Percentiles rank a stretch among this genome's conserved stretches.
Conservation (phyloP, 768 basidiomycete species). For the Pilatotrama ljubarskyi region DNA sequence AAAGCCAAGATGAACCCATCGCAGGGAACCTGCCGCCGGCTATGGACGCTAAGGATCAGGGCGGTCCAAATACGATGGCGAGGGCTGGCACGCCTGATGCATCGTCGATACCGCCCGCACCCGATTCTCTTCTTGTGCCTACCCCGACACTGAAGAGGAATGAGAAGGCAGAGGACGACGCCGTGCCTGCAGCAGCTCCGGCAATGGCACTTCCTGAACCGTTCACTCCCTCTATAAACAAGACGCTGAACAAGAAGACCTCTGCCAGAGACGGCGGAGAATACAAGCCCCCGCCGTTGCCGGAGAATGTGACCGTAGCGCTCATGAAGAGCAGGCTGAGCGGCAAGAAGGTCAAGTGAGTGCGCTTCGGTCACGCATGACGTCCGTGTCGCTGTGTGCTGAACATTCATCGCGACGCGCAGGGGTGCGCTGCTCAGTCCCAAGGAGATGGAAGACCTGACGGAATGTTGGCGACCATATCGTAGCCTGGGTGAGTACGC, state of each 20-base stretch:
- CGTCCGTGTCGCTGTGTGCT: conserved; percentile 8
- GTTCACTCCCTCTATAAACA: conserved; percentile 70
- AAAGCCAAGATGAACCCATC: conserved; percentile 41
- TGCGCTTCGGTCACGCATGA: conserved; percentile 13
- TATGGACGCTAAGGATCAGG: neutral
- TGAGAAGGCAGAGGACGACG: conserved; percentile 19
- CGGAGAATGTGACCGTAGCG: conserved; percentile 57
- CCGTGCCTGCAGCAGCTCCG: conserved; percentile 14
- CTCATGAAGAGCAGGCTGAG: conserved; percentile 59
- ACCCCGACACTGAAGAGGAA: conserved; percentile 21
- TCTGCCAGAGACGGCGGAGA: conserved; percentile 8
- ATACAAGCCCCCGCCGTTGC: conserved; percentile 41
- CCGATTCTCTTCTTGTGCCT: conserved; percentile 13
- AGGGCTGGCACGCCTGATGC: conserved; percentile 21
- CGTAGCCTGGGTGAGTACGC: conserved; percentile 65
- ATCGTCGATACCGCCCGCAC: conserved; percentile 26
- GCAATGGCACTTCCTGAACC: conserved; percentile 44
- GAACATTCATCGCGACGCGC: conserved; percentile 15
- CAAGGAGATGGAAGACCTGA: conserved; percentile 78
- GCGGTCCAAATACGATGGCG: neutral
- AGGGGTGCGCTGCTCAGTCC: conserved; percentile 78
- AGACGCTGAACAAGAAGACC: conserved; percentile 44
- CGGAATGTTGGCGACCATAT: conserved; percentile 79
- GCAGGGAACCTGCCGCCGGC: conserved; percentile 5
- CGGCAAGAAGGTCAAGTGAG: conserved; percentile 74